Percentiles rank a stretch among this genome's conserved stretches.
phyloP scores from a whole-genome alignment of 2,329 filamentous ascomycete genomes.

The Westerdykella sp. region DNA sequence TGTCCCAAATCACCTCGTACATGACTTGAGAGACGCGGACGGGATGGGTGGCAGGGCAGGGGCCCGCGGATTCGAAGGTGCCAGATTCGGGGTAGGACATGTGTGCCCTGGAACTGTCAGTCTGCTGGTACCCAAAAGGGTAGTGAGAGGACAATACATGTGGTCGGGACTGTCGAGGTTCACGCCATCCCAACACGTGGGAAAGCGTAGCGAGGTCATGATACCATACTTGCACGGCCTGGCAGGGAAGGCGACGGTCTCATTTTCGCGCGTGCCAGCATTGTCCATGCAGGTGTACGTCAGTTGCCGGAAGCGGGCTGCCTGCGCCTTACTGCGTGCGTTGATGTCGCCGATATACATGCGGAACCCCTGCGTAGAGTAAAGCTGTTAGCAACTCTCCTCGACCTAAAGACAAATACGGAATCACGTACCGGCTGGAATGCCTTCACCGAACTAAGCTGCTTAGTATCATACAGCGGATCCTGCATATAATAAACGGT shows the following conservation, averaged over 20 bases:
- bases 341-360: conserved; percentile 15
- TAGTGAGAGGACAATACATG: conserved; percentile 41
- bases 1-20: conserved; percentile 17
- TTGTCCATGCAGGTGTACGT: conserved; percentile 39
- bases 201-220: conserved; percentile 37
- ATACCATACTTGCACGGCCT: conserved; percentile 34
- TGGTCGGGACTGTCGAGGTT: conserved; percentile 60
- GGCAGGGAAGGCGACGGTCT: conserved; percentile 39
- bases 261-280: conserved; percentile 6
- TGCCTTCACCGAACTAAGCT: conserved; percentile 11
- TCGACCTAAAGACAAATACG: background rate
- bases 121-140: conserved; percentile 26
- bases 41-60: conserved; percentile 12
- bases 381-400: conserved; percentile 32
- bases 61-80: conserved; percentile 8
- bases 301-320: conserved; percentile 36
- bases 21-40: conserved; percentile 12
- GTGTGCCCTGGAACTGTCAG: conserved; percentile 46
- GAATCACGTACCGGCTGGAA: conserved; percentile 15
- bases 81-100: conserved; percentile 45
- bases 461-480: conserved; percentile 10
- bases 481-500: conserved; percentile 17
- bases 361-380: conserved; percentile 10
- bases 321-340: conserved; percentile 24
- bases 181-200: conserved; percentile 17